Evolutionary conservation across 495 filamentous ascomycete species (phyloP).

Genomic region (Daldinia caldariorum): DNA sequence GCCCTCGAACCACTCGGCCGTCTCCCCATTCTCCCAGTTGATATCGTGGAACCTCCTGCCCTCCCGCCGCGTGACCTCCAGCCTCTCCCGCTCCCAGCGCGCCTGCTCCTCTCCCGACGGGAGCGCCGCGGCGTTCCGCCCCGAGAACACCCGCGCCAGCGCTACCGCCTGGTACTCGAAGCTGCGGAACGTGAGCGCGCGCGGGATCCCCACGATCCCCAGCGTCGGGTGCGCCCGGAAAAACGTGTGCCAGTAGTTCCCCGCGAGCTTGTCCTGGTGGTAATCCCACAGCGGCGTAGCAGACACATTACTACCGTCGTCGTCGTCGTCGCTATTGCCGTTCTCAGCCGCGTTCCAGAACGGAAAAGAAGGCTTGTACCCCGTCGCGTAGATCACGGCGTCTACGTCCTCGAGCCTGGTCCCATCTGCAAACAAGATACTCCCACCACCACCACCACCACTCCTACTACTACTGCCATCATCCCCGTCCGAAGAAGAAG

Average conservation of each 20-base stretch:
- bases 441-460: neutral
- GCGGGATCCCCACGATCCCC: constrained; percentile 56
- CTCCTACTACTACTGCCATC: too few species aligned
- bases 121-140: constrained; percentile 46
- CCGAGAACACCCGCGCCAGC: constrained; percentile 56
- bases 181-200: constrained; percentile 58
- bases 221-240: constrained; percentile 53
- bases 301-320: too few species aligned
- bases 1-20: constrained; percentile 52
- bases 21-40: constrained; percentile 58
- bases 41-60: constrained; percentile 60
- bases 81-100: constrained; percentile 53
- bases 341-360: constrained; percentile 59
- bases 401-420: constrained; percentile 55
- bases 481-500: too few species aligned
- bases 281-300: constrained; percentile 53
- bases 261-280: constrained; percentile 42
- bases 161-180: constrained; percentile 65
- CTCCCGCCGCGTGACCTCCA: constrained; percentile 35
- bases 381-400: constrained; percentile 60
- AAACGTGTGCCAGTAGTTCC: constrained; percentile 59
- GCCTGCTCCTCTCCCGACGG: constrained; percentile 50
- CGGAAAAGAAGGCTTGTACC: constrained; percentile 59
- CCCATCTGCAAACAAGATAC: constrained; percentile 58
- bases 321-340: constrained; percentile 57